Percentiles rank a stretch among this genome's conserved stretches.
Conservation (phyloP, 441 rosid species). For the Croton laevigatus region DNA sequence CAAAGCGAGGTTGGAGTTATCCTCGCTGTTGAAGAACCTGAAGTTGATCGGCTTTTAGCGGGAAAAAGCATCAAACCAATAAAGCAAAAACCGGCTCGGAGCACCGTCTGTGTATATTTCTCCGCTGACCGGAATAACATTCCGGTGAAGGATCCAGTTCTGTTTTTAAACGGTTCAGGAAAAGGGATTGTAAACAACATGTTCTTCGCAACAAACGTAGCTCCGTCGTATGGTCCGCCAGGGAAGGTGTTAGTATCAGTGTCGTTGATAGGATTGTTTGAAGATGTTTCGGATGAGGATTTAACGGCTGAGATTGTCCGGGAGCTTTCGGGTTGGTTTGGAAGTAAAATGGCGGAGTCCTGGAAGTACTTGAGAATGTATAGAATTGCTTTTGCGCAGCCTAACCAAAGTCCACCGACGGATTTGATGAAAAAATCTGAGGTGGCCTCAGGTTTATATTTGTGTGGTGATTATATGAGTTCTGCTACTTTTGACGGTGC, state of each 20-base stretch:
- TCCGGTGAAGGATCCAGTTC: constrained; percentile 66
- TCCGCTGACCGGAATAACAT: constrained; percentile 44
- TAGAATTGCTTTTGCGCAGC: constrained; percentile 67
- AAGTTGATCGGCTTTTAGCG: constrained; percentile 48
- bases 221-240: constrained; percentile 62
- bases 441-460: constrained; percentile 42
- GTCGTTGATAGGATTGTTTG: constrained; percentile 64
- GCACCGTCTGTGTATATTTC: constrained; percentile 75
- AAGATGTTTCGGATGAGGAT: constrained; percentile 46
- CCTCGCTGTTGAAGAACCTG: constrained; percentile 74
- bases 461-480: constrained; percentile 73
- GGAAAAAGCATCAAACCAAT: constrained; percentile 35
- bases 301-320: constrained; percentile 41
- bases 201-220: constrained; percentile 86
- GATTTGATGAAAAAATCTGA: constrained; percentile 52
- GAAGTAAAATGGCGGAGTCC: constrained; percentile 39
- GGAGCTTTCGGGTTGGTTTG: constrained; percentile 78
- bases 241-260: constrained; percentile 70
- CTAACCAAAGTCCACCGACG: constrained; percentile 79
- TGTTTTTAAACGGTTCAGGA: constrained; percentile 71
- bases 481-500: constrained; percentile 90
- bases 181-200: constrained; percentile 79
- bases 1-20: constrained; percentile 62
- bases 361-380: constrained; percentile 80
- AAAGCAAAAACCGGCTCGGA: constrained; percentile 40